Conservation (phyloP, 2,329 filamentous ascomycete genomes). For the Daldinia sp. region DNA sequence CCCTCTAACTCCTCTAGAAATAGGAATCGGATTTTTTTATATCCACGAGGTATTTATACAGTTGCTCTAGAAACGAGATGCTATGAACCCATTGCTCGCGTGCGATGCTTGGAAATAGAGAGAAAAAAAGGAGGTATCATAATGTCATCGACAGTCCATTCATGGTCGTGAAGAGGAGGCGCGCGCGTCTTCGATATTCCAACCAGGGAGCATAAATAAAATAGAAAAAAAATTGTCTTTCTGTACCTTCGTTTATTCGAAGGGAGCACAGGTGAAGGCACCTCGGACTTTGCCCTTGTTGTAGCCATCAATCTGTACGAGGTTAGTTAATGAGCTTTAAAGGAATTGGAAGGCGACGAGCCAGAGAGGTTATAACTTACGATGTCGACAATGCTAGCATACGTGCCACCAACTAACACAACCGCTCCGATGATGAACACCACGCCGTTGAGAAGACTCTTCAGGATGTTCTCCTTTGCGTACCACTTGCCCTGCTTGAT, state of each 20-base stretch:
- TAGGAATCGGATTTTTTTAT: constrained; percentile 10
- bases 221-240: constrained; percentile 1
- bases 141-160: constrained; percentile 31
- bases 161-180: constrained; percentile 6
- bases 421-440: constrained; percentile 51
- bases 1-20: constrained; percentile 27
- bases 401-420: constrained; percentile 51
- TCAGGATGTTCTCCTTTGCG: constrained; percentile 47
- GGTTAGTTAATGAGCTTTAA: constrained; percentile 26
- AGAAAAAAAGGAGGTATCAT: constrained; percentile 28
- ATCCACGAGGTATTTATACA: constrained; percentile 22
- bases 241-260: constrained; percentile 29
- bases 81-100: constrained; percentile 22
- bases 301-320: constrained; percentile 45
- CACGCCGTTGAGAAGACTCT: constrained; percentile 43
- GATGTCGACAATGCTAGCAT: constrained; percentile 52
- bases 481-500: constrained; percentile 49
- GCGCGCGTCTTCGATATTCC: constrained; percentile 7
- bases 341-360: not conserved
- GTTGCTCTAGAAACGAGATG: constrained; percentile 23
- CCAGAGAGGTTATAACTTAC: constrained; percentile 44
- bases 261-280: constrained; percentile 46
- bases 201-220: not conserved
- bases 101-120: constrained; percentile 12
- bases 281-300: constrained; percentile 42